Base-by-base conservation (phyloP, 2,329 filamentous ascomycete genomes). In the Phaeophleospora eucalypticola region DNA sequence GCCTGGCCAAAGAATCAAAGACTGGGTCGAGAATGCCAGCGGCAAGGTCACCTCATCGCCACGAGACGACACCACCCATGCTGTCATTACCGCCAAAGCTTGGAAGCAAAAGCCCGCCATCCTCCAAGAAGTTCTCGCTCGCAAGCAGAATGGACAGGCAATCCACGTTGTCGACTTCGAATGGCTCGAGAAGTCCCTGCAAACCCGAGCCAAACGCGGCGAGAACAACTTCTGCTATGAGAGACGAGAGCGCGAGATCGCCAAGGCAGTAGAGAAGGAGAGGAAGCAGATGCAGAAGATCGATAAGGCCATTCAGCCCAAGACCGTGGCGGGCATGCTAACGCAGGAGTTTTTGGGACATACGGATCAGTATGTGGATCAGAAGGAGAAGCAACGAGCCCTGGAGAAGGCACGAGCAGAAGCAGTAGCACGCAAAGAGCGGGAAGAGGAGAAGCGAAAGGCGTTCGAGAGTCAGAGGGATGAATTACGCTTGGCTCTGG, bases 1-100 rank as follows among this genome's bases (percentile, higher is more conserved):
- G 55, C 54, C 41, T 24, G 46, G 35, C 10, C 29, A 53, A 1
- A 46, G 57, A 4, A 29, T 93, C 29, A 74, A 74, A 29, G 70
- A 71, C 33, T 95, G 87, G 87, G 75, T 87, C 8, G 69, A 71
- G 3, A 61, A 71, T 3, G 80, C 85, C 48, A 81, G 80, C 4
- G 89, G 86, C 1, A 65, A 47, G 1, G 84, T 82, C 61, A 67
- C 70, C 0, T 63, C 70, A 1, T 66, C 73, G 0, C 65, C 88
- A 15, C 68, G 72, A 0, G 49, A 54, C 4, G 58, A 70, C 0
- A 79, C 84, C 8, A 95, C 89, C 0, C 89, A 95, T 66, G 69
- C 95, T 0, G 74, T 95, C 17, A 79, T 81, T 44, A 81, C 80
- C 0, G 71, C 77, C 41, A 74, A 81, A 27, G 78, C 83, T 14